These are phyloP conservation scores for Pestalotiopsis fici DNA, from an alignment of 2,329 filamentous ascomycete species.

Conservation along the genomic window DNA sequence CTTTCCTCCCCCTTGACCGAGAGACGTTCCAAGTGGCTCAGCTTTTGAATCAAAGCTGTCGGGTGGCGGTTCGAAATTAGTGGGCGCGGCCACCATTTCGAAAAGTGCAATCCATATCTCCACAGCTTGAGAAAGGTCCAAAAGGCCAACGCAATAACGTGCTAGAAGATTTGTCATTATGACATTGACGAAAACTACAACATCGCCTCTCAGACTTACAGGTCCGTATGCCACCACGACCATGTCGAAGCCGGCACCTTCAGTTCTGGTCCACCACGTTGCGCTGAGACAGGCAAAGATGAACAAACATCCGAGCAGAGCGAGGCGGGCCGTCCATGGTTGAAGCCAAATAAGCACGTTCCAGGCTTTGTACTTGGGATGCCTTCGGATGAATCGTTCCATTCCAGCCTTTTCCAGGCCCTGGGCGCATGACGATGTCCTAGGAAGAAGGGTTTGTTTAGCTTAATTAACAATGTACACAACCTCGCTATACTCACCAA, in stretches of 20 bases:
- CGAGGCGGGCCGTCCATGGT: slow-evolving; percentile 6
- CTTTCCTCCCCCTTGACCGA: background rate
- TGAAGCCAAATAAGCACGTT: slow-evolving; percentile 10
- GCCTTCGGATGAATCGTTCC: slow-evolving; percentile 5
- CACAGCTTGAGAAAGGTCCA: too few relatives aligned
- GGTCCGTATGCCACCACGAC: slow-evolving; percentile 6
- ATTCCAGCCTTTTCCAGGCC: slow-evolving; percentile 1
- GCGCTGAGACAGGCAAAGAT: slow-evolving; percentile 11
- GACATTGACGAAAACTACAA: too few relatives aligned
- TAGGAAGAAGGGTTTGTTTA: too few relatives aligned
- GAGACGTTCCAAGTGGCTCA: background rate
- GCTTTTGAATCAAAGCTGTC: background rate
- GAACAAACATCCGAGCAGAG: slow-evolving; percentile 6
- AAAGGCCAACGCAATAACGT: too few relatives aligned
- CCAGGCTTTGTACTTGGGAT: slow-evolving; percentile 8
- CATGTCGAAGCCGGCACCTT: background rate
- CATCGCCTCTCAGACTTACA: background rate
- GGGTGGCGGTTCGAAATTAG: background rate
- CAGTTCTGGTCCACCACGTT: background rate
- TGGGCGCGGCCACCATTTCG: too few relatives aligned
- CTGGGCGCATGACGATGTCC: background rate
- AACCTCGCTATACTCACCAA: too few relatives aligned
- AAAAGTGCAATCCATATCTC: too few relatives aligned
- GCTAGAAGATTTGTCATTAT: too few relatives aligned
- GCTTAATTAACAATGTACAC: too few relatives aligned